phyloP scores from a whole-genome alignment of 2,329 filamentous ascomycete species.

The Claviceps citrina region DNA sequence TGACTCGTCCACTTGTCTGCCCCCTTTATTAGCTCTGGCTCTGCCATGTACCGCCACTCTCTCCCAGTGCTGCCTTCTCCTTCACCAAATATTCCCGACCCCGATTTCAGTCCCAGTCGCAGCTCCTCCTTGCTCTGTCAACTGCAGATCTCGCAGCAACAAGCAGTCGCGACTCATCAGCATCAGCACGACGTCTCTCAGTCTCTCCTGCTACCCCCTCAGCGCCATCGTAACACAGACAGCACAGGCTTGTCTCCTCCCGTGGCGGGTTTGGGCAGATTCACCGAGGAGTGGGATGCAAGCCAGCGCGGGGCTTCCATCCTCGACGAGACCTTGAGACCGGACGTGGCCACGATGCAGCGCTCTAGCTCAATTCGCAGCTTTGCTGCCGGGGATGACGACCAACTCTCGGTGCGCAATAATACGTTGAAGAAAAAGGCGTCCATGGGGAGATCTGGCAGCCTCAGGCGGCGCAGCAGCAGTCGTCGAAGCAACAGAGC shows the following conservation, averaged over 20 bases:
- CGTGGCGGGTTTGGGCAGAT: constrained; percentile 27
- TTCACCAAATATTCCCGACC: constrained; percentile 8
- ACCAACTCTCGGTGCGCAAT: constrained; percentile 28
- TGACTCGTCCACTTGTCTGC: neutral
- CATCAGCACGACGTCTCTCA: constrained; percentile 2
- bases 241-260: constrained; percentile 1
- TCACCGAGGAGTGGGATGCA: constrained; percentile 58
- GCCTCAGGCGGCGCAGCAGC: constrained; percentile 61
- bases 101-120: constrained; percentile 5
- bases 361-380: constrained; percentile 46
- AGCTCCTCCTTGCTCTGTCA: constrained; percentile 3
- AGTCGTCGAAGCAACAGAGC: constrained; percentile 72
- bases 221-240: constrained; percentile 8
- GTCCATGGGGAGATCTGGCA: constrained; percentile 58
- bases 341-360: constrained; percentile 28
- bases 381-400: constrained; percentile 31
- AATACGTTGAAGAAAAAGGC: constrained; percentile 82
- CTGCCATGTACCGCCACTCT: constrained; percentile 17
- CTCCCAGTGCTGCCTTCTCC: constrained; percentile 9
- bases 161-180: constrained; percentile 6
- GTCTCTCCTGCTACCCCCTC: constrained; percentile 10
- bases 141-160: constrained; percentile 6
- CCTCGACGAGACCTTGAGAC: constrained; percentile 29
- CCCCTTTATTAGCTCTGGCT: constrained; percentile 10
- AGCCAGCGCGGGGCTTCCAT: constrained; percentile 52